Evolutionary conservation across 345 rosid species (phyloP).

Genomic region (Geranium rotundifolium): DNA sequence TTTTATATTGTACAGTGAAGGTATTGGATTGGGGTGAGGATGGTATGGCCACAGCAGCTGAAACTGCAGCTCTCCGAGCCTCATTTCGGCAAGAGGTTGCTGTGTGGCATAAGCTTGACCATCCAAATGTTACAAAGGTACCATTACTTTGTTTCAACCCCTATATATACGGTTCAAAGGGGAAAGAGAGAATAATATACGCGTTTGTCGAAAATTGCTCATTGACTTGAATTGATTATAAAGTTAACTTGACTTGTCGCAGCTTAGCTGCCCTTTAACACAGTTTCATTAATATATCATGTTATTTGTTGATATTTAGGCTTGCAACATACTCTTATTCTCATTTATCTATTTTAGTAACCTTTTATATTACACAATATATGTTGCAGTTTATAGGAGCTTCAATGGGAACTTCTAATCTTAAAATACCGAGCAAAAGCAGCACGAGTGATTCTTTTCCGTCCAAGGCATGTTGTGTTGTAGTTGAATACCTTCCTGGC

Average conservation of each 20-base stretch:
- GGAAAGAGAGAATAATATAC: no score
- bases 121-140: constrained; percentile 86
- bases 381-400: constrained; percentile 34
- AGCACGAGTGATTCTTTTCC: constrained; percentile 16
- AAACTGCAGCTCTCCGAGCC: constrained; percentile 35
- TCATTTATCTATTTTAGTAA: no score
- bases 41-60: constrained; percentile 40
- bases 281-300: no score
- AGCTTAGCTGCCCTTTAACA: no score
- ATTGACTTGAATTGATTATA: no score
- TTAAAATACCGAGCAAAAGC: constrained; percentile 20
- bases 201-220: neutral
- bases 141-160: constrained; percentile 1
- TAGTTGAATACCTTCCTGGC: constrained; percentile 34
- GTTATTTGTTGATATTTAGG: no score
- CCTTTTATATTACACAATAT: neutral
- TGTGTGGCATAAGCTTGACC: constrained; percentile 91
- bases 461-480: constrained; percentile 38
- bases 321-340: no score
- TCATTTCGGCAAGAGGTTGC: constrained; percentile 87
- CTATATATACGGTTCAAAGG: no score
- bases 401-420: constrained; percentile 40
- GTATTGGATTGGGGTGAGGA: constrained; percentile 89
- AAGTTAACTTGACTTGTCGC: no score
- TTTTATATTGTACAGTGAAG: constrained; percentile 44